Evolutionary conservation across 169 alveolate species (phyloP).

Genomic region (Plasmodium inui): DNA sequence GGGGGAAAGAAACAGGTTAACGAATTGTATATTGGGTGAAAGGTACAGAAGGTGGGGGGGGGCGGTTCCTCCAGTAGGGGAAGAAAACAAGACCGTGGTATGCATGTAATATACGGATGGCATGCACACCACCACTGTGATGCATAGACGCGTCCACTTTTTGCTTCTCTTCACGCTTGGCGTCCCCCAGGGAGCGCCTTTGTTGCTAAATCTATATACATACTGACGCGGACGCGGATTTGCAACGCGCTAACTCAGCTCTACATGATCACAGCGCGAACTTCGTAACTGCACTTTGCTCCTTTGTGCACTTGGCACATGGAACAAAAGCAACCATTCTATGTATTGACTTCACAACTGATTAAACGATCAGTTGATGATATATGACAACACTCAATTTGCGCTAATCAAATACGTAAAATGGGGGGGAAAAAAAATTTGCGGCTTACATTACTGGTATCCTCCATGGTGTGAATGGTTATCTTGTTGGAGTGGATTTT

Average conservation of each 20-base stretch:
- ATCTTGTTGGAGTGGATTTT: neutral
- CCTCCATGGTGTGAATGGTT: neutral
- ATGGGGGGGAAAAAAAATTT: neutral
- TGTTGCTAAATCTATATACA: neutral
- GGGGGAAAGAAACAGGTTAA: neutral
- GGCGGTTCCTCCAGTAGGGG: neutral
- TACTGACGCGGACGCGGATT: neutral
- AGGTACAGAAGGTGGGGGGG: neutral
- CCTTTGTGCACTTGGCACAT: neutral
- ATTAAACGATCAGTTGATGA: neutral
- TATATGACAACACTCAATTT: neutral
- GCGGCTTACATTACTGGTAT: slow-evolving; percentile 5
- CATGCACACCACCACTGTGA: neutral
- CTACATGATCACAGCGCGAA: neutral
- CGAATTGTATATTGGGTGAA: neutral
- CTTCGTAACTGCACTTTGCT: neutral
- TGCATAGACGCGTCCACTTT: neutral
- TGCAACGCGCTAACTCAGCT: neutral
- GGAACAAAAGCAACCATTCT: neutral
- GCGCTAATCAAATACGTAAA: neutral
- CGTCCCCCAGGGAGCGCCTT: neutral
- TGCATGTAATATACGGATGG: neutral
- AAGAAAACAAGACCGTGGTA: neutral
- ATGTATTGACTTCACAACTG: neutral
- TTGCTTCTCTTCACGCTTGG: neutral